A percentile compares a stretch with the other conserved stretches of the same genome.
These are phyloP conservation scores for Coniferiporia sulphurascens DNA, from an alignment of 1,284 basidiomycete species.

Conservation along the genomic window DNA sequence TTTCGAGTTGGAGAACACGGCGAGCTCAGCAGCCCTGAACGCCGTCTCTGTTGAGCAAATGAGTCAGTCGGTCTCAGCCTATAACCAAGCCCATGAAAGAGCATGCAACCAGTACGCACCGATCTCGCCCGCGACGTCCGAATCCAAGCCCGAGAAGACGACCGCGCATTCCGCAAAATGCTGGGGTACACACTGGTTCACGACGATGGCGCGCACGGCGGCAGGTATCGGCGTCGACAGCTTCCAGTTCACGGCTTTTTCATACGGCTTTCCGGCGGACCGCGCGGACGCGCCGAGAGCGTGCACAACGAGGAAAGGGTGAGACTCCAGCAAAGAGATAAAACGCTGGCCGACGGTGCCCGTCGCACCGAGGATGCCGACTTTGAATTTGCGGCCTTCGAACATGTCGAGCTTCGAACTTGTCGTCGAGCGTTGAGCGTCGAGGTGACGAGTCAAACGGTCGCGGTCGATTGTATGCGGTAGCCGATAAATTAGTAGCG, in stretches of 20 bases:
- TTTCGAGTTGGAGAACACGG: conserved; percentile 98
- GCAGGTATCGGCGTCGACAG: conserved; percentile 76
- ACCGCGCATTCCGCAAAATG: conserved; percentile 81
- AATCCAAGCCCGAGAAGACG: conserved; percentile 94
- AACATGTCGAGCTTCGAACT: conserved; percentile 19
- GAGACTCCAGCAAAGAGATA: conserved; percentile 81
- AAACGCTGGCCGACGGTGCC: conserved; percentile 96
- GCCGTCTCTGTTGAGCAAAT: conserved; percentile 59
- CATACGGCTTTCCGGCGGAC: conserved; percentile 86
- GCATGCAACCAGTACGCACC: conserved; percentile 47
- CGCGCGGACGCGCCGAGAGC: conserved; percentile 87
- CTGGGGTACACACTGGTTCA: conserved; percentile 77
- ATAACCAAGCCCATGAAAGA: neutral
- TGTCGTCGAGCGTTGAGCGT: neutral
- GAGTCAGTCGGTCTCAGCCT: neutral
- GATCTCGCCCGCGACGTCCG: conserved; percentile 92
- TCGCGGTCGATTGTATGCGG: conserved; percentile 16
- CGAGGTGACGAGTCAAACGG: neutral
- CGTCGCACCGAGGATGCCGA: conserved; percentile 94
- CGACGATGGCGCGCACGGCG: conserved; percentile 61
- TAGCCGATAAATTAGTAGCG: no score
- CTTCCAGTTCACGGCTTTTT: conserved; percentile 86
- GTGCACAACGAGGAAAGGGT: conserved; percentile 90
- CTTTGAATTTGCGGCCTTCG: conserved; percentile 50
- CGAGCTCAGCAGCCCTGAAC: conserved; percentile 84